These are phyloP conservation scores for Passiflora organensis DNA, from an alignment of 345 rosid species.

Conservation along the genomic window DNA sequence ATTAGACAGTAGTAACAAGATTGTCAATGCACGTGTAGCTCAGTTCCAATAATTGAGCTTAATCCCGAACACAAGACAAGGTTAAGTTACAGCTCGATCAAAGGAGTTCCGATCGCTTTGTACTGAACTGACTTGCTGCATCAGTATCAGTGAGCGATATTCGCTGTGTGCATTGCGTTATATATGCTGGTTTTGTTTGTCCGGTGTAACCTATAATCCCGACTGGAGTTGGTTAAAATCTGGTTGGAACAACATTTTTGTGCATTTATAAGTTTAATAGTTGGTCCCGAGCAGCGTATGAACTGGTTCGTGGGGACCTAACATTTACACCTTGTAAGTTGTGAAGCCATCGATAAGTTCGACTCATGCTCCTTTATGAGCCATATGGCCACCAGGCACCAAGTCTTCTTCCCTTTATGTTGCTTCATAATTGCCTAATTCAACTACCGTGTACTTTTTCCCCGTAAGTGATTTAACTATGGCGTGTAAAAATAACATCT, in stretches of 20 bases:
- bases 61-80: too few species aligned
- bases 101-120: too few species aligned
- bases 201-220: too few species aligned
- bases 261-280: not conserved
- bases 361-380: constrained; percentile 14
- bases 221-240: not conserved
- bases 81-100: too few species aligned
- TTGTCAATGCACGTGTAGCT: too few species aligned
- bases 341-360: not conserved
- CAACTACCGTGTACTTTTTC: constrained; percentile 17
- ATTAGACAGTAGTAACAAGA: too few species aligned
- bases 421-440: constrained; percentile 18
- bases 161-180: too few species aligned
- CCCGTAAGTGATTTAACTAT: not conserved
- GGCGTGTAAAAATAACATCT: not conserved
- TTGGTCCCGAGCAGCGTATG: constrained; percentile 8
- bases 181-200: too few species aligned
- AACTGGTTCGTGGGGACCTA: constrained; percentile 8
- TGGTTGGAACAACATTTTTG: not conserved
- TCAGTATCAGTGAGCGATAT: too few species aligned
- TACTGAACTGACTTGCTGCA: too few species aligned
- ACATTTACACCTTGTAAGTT: too few species aligned
- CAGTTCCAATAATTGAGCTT: too few species aligned
- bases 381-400: not conserved
- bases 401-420: constrained; percentile 19